A percentile compares a stretch with the other conserved stretches of the same genome.
Evolutionary conservation across 1,139 yeast species (phyloP).

Genomic region (Candida mesenterica): DNA sequence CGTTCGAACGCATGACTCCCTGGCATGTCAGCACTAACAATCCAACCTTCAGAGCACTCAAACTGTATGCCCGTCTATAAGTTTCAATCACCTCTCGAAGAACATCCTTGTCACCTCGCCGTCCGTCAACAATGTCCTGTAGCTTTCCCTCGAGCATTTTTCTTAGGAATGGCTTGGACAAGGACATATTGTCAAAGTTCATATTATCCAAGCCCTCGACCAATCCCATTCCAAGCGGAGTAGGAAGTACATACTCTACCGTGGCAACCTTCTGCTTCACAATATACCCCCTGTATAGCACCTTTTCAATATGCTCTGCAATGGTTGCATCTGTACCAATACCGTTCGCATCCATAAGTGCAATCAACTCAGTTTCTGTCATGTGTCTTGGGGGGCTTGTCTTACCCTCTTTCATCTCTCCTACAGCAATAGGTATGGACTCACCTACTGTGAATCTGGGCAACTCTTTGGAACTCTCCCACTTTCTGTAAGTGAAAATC

Average conservation of each 20-base stretch:
- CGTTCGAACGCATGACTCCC: slow-evolving; percentile 13
- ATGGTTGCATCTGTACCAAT: slow-evolving; percentile 99
- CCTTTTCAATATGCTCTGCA: slow-evolving; percentile 93
- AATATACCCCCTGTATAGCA: slow-evolving; percentile 66
- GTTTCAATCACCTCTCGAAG: slow-evolving; percentile 53
- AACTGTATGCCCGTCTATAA: slow-evolving; percentile 58
- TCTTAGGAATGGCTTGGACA: slow-evolving; percentile 87
- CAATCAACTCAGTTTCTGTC: slow-evolving; percentile 91
- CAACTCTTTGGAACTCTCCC: slow-evolving; percentile 69
- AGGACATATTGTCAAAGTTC: slow-evolving; percentile 66
- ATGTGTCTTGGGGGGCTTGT: slow-evolving; percentile 79
- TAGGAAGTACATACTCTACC: slow-evolving; percentile 61
- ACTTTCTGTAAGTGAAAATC: slow-evolving; percentile 71
- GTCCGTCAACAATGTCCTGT: slow-evolving; percentile 68
- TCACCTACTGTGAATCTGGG: slow-evolving; percentile 66
- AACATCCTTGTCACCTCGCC: slow-evolving; percentile 52
- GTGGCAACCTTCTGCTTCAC: slow-evolving; percentile 39
- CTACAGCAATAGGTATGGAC: slow-evolving; percentile 48
- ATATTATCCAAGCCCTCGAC: slow-evolving; percentile 86
- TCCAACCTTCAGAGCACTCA: slow-evolving; percentile 25
- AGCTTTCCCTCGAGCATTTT: slow-evolving; percentile 71
- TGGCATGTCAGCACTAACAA: slow-evolving; percentile 26
- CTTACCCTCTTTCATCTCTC: slow-evolving; percentile 66
- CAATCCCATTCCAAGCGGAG: slow-evolving; percentile 80
- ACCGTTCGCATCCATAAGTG: slow-evolving; percentile 94